Evolutionary conservation across 140 eudicot genomes (phyloP).

Genomic region (Senecio squalidus): DNA sequence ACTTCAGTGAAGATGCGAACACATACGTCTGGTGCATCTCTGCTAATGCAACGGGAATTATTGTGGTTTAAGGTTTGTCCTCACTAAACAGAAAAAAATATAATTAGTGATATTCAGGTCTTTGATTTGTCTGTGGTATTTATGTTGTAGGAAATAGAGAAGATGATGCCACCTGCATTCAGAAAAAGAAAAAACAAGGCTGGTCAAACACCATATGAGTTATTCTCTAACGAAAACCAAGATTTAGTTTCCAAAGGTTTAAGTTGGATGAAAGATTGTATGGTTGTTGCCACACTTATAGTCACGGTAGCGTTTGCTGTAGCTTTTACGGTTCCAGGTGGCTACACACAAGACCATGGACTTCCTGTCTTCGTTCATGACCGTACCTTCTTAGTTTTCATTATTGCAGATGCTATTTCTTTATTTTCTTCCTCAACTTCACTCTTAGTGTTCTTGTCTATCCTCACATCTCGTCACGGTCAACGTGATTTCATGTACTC

Average conservation of each 20-base stretch:
- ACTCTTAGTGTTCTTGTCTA: constrained; percentile 30
- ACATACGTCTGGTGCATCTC: constrained; percentile 29
- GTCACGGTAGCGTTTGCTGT: constrained; percentile 29
- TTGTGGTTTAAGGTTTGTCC: constrained; percentile 38
- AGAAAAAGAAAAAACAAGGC: background rate
- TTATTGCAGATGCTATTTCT: constrained; percentile 24
- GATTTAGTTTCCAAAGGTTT: background rate
- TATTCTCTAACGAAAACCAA: background rate
- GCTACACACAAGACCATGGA: constrained; percentile 14
- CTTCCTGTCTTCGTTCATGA: constrained; percentile 14
- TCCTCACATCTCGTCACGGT: constrained; percentile 27
- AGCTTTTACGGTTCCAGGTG: constrained; percentile 30
- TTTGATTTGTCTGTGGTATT: background rate
- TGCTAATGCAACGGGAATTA: constrained; percentile 45
- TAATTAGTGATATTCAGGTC: background rate
- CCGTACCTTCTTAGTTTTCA: constrained; percentile 15
- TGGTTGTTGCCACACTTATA: constrained; percentile 29
- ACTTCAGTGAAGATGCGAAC: constrained; percentile 4
- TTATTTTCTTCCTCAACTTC: constrained; percentile 30
- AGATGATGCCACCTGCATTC: background rate
- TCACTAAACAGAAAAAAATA: too few species aligned
- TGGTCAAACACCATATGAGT: constrained; percentile 7
- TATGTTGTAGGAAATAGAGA: constrained; percentile 1
- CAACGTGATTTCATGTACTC: constrained; percentile 20
- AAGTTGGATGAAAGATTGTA: constrained; percentile 23